Percentiles rank a stretch among this genome's conserved stretches.
phyloP scores from a whole-genome alignment of 495 filamentous ascomycete genomes.

The Neurospora sp. region DNA sequence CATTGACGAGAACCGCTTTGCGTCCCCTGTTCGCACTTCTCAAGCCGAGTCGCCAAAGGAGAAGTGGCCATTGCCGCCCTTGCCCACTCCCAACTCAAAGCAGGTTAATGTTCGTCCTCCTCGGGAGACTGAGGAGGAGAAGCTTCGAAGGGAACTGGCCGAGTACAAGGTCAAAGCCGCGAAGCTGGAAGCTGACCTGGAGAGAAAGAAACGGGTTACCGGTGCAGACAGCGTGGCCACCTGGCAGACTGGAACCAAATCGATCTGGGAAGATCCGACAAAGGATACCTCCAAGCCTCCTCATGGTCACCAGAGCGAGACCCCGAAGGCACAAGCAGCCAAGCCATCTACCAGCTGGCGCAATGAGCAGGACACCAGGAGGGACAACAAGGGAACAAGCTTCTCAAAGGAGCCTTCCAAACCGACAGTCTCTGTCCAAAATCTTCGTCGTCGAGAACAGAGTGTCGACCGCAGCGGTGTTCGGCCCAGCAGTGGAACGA shows the following conservation, averaged over 20 bases:
- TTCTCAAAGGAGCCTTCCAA: neutral
- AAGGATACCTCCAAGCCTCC: neutral
- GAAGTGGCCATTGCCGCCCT: neutral
- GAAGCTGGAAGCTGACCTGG: neutral
- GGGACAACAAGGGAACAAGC: neutral
- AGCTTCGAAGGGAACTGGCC: neutral
- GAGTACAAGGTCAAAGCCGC: neutral
- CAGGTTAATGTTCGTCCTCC: rapidly evolving
- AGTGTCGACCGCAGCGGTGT: rapidly evolving
- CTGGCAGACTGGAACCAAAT: neutral
- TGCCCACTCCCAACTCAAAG: neutral
- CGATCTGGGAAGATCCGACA: neutral
- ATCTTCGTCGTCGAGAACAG: neutral
- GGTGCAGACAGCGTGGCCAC: neutral
- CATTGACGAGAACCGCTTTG: neutral
- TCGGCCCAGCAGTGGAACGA: rapidly evolving
- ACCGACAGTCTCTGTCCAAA: neutral
- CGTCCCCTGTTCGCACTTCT: rapidly evolving
- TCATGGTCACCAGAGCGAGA: neutral
- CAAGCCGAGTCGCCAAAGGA: neutral
- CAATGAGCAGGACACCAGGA: neutral
- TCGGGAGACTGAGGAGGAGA: neutral
- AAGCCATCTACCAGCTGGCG: neutral
- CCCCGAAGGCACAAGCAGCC: neutral
- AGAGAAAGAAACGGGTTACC: neutral